Evolutionary conservation across 1,284 basidiomycete species (phyloP).

Genomic region (Ceraceosorus guamensis): DNA sequence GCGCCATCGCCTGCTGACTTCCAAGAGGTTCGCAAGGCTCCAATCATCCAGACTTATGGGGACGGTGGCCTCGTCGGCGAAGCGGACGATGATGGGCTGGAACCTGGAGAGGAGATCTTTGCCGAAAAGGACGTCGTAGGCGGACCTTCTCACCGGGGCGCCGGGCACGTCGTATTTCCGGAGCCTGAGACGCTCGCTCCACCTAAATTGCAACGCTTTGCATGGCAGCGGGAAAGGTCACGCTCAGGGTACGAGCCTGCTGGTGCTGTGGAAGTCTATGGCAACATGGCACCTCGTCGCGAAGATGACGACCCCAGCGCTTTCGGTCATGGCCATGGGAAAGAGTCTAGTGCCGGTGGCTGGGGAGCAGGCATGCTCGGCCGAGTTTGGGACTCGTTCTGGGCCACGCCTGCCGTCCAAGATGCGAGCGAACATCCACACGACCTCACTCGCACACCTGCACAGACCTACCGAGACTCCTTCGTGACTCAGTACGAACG

Average conservation of each 20-base stretch:
- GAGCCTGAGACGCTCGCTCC: neutral
- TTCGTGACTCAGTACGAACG: neutral
- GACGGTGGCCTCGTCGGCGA: neutral
- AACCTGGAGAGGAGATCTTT: neutral
- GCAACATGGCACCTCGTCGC: neutral
- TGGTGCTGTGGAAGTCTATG: neutral
- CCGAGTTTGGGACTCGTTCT: conserved; percentile 3
- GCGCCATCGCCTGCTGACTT: too few species aligned
- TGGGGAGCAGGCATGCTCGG: conserved; percentile 1
- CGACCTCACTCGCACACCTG: too few species aligned
- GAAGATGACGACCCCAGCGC: neutral
- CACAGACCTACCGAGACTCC: neutral
- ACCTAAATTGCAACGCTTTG: conserved; percentile 1
- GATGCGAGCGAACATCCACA: too few species aligned
- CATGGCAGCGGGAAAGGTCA: conserved; percentile 2
- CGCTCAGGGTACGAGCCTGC: neutral
- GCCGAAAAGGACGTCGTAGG: neutral
- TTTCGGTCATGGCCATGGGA: too few species aligned
- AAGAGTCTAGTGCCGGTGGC: too few species aligned
- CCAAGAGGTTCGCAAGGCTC: too few species aligned
- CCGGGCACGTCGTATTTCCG: neutral
- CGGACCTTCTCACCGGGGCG: neutral
- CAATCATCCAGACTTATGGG: neutral
- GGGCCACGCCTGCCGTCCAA: too few species aligned
- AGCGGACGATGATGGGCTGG: neutral